These are phyloP conservation scores for Hypoxylon sp. DNA, from an alignment of 2,329 filamentous ascomycete genomes.

Conservation along the genomic window DNA sequence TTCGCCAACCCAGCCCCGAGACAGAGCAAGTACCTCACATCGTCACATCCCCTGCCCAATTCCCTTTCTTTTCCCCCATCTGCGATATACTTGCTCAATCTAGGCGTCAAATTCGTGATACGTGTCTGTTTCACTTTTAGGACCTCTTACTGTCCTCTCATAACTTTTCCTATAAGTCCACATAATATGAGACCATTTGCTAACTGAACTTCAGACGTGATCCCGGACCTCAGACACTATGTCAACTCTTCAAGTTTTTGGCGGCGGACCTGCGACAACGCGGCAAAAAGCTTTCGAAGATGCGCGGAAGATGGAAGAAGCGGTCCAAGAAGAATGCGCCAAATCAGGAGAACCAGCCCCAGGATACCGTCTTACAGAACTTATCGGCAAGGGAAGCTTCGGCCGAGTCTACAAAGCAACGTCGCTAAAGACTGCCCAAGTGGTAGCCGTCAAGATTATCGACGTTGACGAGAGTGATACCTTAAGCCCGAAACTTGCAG, in stretches of 20 bases:
- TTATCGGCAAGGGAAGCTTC: conserved; percentile 82
- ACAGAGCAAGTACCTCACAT: conserved; percentile 26
- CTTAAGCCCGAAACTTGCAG: conserved; percentile 73
- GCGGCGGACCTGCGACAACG: conserved; percentile 45
- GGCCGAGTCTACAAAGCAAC: conserved; percentile 80
- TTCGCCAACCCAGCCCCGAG: conserved; percentile 3
- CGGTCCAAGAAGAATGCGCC: conserved; percentile 73
- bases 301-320: conserved; percentile 77
- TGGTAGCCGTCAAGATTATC: conserved; percentile 86
- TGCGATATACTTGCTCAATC: not conserved
- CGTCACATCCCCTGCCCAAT: not conserved
- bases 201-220: conserved; percentile 35
- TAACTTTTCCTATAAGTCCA: not conserved
- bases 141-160: not conserved
- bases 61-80: not conserved
- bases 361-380: conserved; percentile 76
- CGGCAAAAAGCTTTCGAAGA: conserved; percentile 74
- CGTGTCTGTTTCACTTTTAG: not conserved
- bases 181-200: conserved; percentile 1
- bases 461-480: conserved; percentile 85
- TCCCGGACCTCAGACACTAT: conserved; percentile 41
- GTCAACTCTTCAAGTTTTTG: conserved; percentile 51
- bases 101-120: not conserved
- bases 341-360: conserved; percentile 73
- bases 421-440: conserved; percentile 61